These are phyloP conservation scores for Ciborinia camelliae DNA, from an alignment of 2,329 filamentous ascomycete species.

Conservation along the genomic window DNA sequence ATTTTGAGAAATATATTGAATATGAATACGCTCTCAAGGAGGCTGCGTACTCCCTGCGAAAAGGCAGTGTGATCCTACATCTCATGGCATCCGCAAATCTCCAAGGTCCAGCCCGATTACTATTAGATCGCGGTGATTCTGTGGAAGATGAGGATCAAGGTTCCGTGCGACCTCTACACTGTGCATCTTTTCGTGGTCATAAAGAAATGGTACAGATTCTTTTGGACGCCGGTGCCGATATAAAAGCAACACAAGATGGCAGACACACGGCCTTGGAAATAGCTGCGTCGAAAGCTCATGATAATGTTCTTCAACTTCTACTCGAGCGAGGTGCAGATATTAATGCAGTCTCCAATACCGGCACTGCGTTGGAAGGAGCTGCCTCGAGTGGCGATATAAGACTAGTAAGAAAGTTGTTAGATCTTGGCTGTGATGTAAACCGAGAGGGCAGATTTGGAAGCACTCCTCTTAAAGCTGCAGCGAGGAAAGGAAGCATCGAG, in stretches of 20 bases:
- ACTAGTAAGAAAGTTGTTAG: conserved; percentile 15
- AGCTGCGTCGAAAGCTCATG: conserved; percentile 24
- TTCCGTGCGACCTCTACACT: conserved; percentile 4
- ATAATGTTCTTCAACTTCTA: conserved; percentile 35
- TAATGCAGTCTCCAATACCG: conserved; percentile 3
- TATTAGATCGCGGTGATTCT: conserved; percentile 9
- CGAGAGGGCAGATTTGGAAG: background rate
- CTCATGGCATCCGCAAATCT: conserved; percentile 17
- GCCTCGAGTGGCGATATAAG: background rate
- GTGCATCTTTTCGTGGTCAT: conserved; percentile 20
- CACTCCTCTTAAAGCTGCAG: background rate
- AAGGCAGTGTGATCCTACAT: conserved; percentile 15
- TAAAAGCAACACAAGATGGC: conserved; percentile 14
- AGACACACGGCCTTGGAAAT: conserved; percentile 12
- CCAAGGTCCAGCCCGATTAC: background rate
- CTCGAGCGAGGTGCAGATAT: conserved; percentile 35
- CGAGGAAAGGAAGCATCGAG: background rate
- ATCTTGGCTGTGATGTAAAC: conserved; percentile 12
- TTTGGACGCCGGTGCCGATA: conserved; percentile 22
- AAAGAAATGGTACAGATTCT: conserved; percentile 21
- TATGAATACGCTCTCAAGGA: background rate
- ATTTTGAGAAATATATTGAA: conserved; percentile 19
- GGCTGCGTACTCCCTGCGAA: too few species aligned
- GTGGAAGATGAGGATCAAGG: conserved; percentile 9
- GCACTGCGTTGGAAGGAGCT: conserved; percentile 17